phyloP scores from a whole-genome alignment of 2,329 filamentous ascomycete species.

The Ilyonectria mors-panacis region DNA sequence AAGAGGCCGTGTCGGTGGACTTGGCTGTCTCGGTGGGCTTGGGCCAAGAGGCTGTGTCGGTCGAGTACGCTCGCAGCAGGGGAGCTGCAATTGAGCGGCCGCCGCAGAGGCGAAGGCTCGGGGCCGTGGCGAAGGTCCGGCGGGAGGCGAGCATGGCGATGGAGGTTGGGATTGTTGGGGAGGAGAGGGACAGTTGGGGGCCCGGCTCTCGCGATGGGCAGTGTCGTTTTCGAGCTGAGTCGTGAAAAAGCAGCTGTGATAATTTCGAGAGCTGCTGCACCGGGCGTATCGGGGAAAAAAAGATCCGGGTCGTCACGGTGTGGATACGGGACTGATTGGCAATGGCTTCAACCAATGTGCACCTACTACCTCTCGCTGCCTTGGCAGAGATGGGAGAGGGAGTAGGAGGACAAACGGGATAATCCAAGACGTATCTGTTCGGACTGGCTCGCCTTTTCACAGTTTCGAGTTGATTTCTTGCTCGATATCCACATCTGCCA shows the following conservation, averaged over 20 bases:
- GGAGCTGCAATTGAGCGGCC: conserved; percentile 37
- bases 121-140: conserved; percentile 40
- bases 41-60: conserved; percentile 21
- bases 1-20: no score
- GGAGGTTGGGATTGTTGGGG: conserved; percentile 3
- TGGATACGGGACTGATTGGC: neutral
- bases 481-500: no score
- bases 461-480: no score
- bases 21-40: no score
- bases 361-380: neutral
- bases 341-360: neutral
- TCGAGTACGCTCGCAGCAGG: conserved; percentile 41
- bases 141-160: conserved; percentile 49
- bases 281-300: neutral
- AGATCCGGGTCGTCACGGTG: neutral
- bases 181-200: neutral
- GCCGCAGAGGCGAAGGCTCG: conserved; percentile 32
- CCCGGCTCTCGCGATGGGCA: conserved; percentile 12
- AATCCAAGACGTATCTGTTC: no score
- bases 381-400: no score
- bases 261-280: neutral
- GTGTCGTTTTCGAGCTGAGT: conserved; percentile 8
- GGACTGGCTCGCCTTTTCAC: no score
- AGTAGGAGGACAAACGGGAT: no score
- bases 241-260: neutral